Evolutionary conservation across 306 rosid species (phyloP).

Genomic region (Fagus crenata): DNA sequence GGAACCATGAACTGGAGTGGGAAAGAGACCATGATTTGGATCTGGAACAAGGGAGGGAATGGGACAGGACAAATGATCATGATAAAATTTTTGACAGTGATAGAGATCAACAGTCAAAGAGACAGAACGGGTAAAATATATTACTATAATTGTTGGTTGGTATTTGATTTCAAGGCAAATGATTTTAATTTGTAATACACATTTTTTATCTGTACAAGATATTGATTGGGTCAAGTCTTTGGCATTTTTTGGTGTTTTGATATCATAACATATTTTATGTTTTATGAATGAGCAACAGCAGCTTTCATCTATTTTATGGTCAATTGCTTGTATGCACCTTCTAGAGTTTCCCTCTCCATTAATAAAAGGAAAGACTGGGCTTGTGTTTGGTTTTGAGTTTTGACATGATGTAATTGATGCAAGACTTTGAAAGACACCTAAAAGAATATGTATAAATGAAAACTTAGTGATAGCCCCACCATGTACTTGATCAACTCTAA

Average conservation of each 20-base stretch:
- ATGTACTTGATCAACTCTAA: background rate
- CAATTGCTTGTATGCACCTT: background rate
- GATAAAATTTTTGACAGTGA: conserved; percentile 45
- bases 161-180: background rate
- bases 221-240: background rate
- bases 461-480: background rate
- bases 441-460: background rate
- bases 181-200: background rate
- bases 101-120: conserved; percentile 44
- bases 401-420: background rate
- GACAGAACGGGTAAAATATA: conserved; percentile 58
- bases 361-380: background rate
- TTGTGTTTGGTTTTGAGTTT: background rate
- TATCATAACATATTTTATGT: background rate
- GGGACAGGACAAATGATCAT: conserved; percentile 47
- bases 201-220: background rate
- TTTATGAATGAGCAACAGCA: background rate
- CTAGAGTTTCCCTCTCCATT: background rate
- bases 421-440: background rate
- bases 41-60: conserved; percentile 39
- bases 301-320: background rate
- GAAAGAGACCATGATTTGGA: conserved; percentile 46
- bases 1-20: conserved; percentile 40
- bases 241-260: background rate
- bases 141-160: background rate